Base-by-base conservation (phyloP, 1,284 basidiomycete genomes). In the Entoloma clypeatum region DNA sequence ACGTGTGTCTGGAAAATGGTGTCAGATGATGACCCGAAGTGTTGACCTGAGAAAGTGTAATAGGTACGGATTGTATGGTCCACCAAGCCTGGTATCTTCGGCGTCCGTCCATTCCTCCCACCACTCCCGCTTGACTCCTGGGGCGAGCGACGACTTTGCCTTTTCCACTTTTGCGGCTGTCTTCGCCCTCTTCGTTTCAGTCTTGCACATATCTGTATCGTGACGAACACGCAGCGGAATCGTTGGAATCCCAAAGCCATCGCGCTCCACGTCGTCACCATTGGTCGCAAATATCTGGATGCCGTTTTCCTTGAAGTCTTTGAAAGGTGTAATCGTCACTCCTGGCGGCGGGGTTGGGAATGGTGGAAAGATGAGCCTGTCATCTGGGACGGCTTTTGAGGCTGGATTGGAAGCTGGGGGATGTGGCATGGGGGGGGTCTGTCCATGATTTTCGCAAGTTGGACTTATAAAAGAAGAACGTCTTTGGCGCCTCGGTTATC, bases 191-290 rank as follows among this genome's bases (percentile, higher is more conserved):
- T 44, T 57, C 6, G 64, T 49, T 43, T 55, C 58, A 22, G 68
- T 69, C 57, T 74, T 77, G 42, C 69, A 65, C 29, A 56, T 52
- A 40, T 79, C 77, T 13, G 67, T 69, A 9, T 63, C 61, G 50
- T 86, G 84, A 41, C 68, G 71, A 18, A 69, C 61, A 21, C 62
- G 64, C 22, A 88, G 63, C 17, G 63, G 58, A 26, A 84, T 66
- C 3, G 85, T 88, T 0, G 78, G 79, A 36, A 85, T 75, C 5
- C 80, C 81, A 9, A 73, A 61, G 0, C 72, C 80, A 52, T 88
- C 86, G 22, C 60, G 50, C 49, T 67, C 64, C 18, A 61, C 55
- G 13, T 66, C 69, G 6, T 67, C 67, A 1, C 30, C 35, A 30
- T 40, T 49, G 11, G 47, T 39, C 55, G 62, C 36, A 37, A 57